Percentiles rank a stretch among this genome's conserved stretches.
Conservation (phyloP, 345 rosid genomes). For the Tarenaya hassleriana region DNA sequence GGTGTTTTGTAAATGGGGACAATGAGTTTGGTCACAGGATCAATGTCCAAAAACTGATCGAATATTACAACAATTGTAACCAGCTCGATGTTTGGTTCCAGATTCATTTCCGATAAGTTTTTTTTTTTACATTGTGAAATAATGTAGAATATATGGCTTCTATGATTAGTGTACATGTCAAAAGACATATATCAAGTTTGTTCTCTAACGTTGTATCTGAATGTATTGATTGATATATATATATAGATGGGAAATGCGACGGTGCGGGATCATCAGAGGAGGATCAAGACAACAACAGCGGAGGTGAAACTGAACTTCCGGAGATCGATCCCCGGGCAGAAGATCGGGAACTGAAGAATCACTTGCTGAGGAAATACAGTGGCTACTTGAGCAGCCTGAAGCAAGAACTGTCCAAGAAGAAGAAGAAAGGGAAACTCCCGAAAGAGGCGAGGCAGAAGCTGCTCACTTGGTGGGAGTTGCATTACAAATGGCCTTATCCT, state of each 20-base stretch:
- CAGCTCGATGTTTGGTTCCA: too few relatives aligned
- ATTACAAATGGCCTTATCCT: slow-evolving; percentile 99
- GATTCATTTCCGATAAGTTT: too few relatives aligned
- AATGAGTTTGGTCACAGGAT: too few relatives aligned
- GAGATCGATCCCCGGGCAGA: slow-evolving; percentile 93
- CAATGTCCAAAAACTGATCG: too few relatives aligned
- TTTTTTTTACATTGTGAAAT: too few relatives aligned
- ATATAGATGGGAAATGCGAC: slow-evolving; percentile 77
- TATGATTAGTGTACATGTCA: too few relatives aligned
- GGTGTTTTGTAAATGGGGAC: too few relatives aligned
- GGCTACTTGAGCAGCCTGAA: slow-evolving; percentile 93
- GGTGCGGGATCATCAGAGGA: slow-evolving; percentile 82
- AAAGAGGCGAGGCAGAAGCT: slow-evolving; percentile 99
- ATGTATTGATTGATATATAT: too few relatives aligned
- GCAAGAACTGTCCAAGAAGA: slow-evolving; percentile 96
- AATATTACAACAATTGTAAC: too few relatives aligned
- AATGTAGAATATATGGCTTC: too few relatives aligned
- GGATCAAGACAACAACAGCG: slow-evolving; percentile 63
- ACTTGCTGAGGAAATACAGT: slow-evolving; percentile 78
- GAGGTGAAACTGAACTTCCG: slow-evolving; percentile 71
- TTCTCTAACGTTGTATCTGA: too few relatives aligned
- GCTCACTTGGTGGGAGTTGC: slow-evolving; percentile 97
- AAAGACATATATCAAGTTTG: too few relatives aligned
- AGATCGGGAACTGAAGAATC: slow-evolving; percentile 92
- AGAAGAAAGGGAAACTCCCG: slow-evolving; percentile 96